Conservation (phyloP, 2,329 filamentous ascomycete species). For the Xylaria sp. region DNA sequence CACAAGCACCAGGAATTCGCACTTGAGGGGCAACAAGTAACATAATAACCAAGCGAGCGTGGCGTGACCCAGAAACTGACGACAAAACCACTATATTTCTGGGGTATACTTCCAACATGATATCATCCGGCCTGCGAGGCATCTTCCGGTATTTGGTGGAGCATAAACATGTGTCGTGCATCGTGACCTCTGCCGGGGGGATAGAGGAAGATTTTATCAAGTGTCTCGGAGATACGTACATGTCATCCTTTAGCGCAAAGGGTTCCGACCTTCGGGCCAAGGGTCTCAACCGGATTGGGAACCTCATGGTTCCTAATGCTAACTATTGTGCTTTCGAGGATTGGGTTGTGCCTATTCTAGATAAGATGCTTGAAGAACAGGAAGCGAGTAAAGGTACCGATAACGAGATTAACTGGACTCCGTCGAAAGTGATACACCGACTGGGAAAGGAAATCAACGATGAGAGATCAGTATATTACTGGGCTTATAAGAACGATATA, state of each 20-base stretch:
- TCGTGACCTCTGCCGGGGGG: slow-evolving; percentile 94
- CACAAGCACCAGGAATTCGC: slow-evolving; percentile 25
- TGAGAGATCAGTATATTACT: slow-evolving; percentile 91
- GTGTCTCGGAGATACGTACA: slow-evolving; percentile 91
- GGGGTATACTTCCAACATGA: slow-evolving; percentile 96
- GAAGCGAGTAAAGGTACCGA: slow-evolving; percentile 72
- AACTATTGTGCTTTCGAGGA: slow-evolving; percentile 99
- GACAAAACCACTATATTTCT: slow-evolving; percentile 92
- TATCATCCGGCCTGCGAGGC: slow-evolving; percentile 92
- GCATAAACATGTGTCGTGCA: slow-evolving; percentile 88
- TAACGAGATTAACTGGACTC: slow-evolving; percentile 85
- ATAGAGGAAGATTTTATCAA: slow-evolving; percentile 99
- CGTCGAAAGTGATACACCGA: slow-evolving; percentile 86
- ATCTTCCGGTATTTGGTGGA: slow-evolving; percentile 91
- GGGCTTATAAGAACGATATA: slow-evolving; percentile 96
- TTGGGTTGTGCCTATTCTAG: slow-evolving; percentile 95
- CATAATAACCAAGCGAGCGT: slow-evolving; percentile 63
- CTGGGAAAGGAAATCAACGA: slow-evolving; percentile 94
- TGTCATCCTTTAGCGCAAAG: slow-evolving; percentile 80
- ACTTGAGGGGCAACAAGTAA: slow-evolving; percentile 25
- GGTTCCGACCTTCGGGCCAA: slow-evolving; percentile 80
- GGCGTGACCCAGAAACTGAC: slow-evolving; percentile 78
- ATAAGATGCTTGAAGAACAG: slow-evolving; percentile 91
- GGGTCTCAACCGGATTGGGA: slow-evolving; percentile 94
- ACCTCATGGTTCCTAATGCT: slow-evolving; percentile 91